phyloP scores from a whole-genome alignment of 2,329 filamentous ascomycete species.

The Rhynchosporium graminicola region DNA sequence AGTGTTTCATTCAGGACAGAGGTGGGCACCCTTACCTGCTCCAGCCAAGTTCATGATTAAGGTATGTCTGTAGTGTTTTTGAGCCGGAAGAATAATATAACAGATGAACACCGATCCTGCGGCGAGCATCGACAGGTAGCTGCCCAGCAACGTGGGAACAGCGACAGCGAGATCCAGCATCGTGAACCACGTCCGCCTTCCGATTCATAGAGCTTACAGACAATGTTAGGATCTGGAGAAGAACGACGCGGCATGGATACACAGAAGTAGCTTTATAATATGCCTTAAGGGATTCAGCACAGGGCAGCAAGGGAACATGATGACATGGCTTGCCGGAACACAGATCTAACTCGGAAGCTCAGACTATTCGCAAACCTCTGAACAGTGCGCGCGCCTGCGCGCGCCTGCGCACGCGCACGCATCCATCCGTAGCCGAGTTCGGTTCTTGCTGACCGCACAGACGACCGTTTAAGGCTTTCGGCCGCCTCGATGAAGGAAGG shows the following conservation, averaged over 20 bases:
- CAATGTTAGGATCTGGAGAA: too few relatives aligned
- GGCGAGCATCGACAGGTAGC: constrained; percentile 27
- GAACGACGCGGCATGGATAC: too few relatives aligned
- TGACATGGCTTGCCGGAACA: not conserved
- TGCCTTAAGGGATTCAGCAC: too few relatives aligned
- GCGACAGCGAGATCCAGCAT: constrained; percentile 29
- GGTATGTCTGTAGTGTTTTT: constrained; percentile 31
- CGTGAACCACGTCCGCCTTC: not conserved
- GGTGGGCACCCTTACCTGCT: constrained; percentile 21
- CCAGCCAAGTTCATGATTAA: constrained; percentile 31
- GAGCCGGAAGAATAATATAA: constrained; percentile 28
- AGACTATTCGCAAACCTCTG: not conserved
- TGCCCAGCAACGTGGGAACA: constrained; percentile 29
- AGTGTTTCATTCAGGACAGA: not conserved
- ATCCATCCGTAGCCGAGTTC: not conserved
- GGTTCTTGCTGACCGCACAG: too few relatives aligned
- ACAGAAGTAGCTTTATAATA: too few relatives aligned
- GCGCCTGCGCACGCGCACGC: too few relatives aligned
- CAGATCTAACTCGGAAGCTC: not conserved
- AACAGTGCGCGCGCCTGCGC: not conserved
- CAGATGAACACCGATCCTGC: constrained; percentile 27
- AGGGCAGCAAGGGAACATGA: not conserved
- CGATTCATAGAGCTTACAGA: too few relatives aligned
- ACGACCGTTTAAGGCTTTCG: too few relatives aligned
- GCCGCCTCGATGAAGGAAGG: too few relatives aligned